Evolutionary conservation across 495 filamentous ascomycete genomes (phyloP), one percentile per base, ranked within the genome.

Genomic region (Collariella sp.): DNA sequence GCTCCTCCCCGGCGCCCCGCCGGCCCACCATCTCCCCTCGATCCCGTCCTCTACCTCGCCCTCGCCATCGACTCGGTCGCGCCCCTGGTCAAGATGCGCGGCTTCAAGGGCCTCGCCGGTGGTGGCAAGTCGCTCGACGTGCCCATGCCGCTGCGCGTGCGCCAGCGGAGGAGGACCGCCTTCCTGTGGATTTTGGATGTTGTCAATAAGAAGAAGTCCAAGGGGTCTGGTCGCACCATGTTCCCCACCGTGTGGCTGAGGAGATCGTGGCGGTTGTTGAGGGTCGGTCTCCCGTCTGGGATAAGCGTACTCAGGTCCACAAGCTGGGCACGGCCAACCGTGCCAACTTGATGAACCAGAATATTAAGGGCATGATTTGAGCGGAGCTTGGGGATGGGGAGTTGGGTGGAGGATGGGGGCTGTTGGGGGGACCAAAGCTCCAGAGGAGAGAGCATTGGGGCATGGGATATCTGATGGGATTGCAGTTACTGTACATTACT

Each of bases 21-120:
- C 89, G 0, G 75, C 86, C 20, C 67, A 77, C 9, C 84, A 91
- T 46, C 80, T 95, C 29, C 86, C 88, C 76, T 87, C 18, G 80
- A 94, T 71, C 84, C 90, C 10, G 73, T 90, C 29, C 74, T 81
- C 41, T 90, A 90, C 71, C 81, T 96, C 36, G 87, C 83, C 0
- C 71, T 91, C 35, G 89, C 91, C n/a, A 84, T 98, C 65, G 93
- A 98, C 76, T 95, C 89, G 11, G 85, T 97, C n/a, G 88, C 89
- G 12, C 93, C 93, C 19, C 76, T 98, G 20, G 70, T 97, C 62
- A 85, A 84, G 26, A 81, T 97, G 62, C 79, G 82, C 20, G 75
- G 75, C 31, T 78, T 85, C 63, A 86, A 83, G 68, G 89, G 88
- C 59, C 78, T 87, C 33, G 87, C 85, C 1, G 89, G 90, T 71